These are phyloP conservation scores for Diplocarpon mali DNA, from an alignment of 2,329 filamentous ascomycete species.

Conservation along the genomic window DNA sequence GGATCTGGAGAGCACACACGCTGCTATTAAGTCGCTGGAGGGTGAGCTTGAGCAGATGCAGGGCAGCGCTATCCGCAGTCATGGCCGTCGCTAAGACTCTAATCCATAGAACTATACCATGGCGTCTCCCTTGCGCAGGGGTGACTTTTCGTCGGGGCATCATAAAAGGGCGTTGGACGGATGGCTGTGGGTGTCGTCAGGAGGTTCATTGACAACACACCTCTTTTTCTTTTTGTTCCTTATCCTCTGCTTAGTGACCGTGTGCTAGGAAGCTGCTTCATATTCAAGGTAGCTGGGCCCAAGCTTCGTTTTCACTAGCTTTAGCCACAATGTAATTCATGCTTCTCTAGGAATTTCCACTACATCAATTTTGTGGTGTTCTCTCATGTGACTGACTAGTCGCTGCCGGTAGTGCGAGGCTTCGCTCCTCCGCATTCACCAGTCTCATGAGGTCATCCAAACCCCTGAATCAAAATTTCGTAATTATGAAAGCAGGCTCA, in stretches of 20 bases:
- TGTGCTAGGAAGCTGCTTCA: constrained; percentile 16
- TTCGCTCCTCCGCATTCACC: neutral
- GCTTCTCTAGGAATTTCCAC: constrained; percentile 14
- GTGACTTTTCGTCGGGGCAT: constrained; percentile 1
- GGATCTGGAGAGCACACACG: constrained; percentile 96
- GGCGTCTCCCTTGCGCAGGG: constrained; percentile 1
- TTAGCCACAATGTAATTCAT: constrained; percentile 29
- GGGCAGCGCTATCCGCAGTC: constrained; percentile 78
- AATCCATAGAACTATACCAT: neutral
- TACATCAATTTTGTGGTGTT: neutral
- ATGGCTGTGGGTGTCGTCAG: constrained; percentile 17
- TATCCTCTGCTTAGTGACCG: constrained; percentile 9
- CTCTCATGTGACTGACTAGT: neutral
- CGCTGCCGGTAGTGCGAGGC: neutral
- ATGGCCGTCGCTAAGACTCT: constrained; percentile 67
- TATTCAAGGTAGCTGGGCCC: constrained; percentile 12
- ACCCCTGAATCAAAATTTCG: too few relatives aligned
- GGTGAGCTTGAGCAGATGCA: constrained; percentile 89
- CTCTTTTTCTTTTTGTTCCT: constrained; percentile 15
- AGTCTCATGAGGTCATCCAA: too few relatives aligned
- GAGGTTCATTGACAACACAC: constrained; percentile 20
- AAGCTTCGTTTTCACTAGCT: constrained; percentile 23
- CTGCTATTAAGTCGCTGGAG: constrained; percentile 85
- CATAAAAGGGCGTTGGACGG: constrained; percentile 4
- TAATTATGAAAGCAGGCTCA: too few relatives aligned